Evolutionary conservation across 1,139 yeast genomes (phyloP).

Genomic region (Saccharomyces hybrid): DNA sequence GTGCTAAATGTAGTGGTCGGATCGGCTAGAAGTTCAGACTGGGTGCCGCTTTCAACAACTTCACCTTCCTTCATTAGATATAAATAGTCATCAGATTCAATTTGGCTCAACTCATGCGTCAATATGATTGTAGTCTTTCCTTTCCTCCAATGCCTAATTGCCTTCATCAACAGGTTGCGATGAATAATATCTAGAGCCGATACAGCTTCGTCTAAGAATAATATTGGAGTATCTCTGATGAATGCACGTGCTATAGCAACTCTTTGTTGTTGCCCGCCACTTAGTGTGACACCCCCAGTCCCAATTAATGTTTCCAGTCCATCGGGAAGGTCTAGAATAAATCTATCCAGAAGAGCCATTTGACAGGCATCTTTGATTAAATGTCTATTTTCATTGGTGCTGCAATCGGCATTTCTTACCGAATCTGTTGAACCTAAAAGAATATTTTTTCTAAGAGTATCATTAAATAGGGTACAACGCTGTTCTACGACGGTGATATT

Average conservation of each 20-base stretch:
- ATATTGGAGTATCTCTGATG: conserved; percentile 60
- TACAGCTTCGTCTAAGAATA: conserved; percentile 78
- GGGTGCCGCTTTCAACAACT: conserved; percentile 40
- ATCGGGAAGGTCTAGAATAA: conserved; percentile 42
- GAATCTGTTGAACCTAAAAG: conserved; percentile 35
- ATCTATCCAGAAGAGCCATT: conserved; percentile 44
- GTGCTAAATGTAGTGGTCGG: conserved; percentile 11
- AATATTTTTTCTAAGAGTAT: conserved; percentile 57
- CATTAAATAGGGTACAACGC: conserved; percentile 55
- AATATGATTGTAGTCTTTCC: conserved; percentile 71
- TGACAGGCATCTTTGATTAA: conserved; percentile 41
- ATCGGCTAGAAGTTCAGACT: conserved; percentile 30
- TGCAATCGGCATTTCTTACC: conserved; percentile 19
- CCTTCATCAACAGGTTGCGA: conserved; percentile 40
- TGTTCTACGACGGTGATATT: conserved; percentile 73
- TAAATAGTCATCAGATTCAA: conserved; percentile 48
- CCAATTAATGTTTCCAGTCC: conserved; percentile 52
- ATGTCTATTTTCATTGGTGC: conserved; percentile 17
- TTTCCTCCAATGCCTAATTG: conserved; percentile 52
- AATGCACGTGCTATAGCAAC: conserved; percentile 78
- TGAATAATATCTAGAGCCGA: conserved; percentile 64
- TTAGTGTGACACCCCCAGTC: conserved; percentile 43
- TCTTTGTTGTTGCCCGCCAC: conserved; percentile 89
- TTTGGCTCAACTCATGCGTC: conserved; percentile 66
- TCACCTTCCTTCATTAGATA: conserved; percentile 52